phyloP scores from a whole-genome alignment of 1,284 basidiomycete genomes.

The Limonomyces culmigenus region DNA sequence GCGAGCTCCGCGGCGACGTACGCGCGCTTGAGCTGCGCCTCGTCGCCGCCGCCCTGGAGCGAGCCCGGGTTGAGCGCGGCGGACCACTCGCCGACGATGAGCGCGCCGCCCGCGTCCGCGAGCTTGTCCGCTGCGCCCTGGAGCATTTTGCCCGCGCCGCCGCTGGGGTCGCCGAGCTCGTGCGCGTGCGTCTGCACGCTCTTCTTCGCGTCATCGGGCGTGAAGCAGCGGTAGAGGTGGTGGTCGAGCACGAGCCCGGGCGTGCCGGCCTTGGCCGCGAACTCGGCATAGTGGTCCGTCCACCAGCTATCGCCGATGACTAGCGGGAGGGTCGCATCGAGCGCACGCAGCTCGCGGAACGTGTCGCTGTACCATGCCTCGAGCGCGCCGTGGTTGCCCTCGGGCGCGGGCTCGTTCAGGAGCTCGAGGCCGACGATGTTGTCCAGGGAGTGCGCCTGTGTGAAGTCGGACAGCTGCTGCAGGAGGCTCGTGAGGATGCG shows the following conservation, averaged over 20 bases:
- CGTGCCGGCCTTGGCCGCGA: slow-evolving; percentile 18
- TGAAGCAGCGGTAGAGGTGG: slow-evolving; percentile 79
- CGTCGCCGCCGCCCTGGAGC: slow-evolving; percentile 25
- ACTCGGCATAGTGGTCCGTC: slow-evolving; percentile 48
- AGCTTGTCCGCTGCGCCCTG: slow-evolving; percentile 24
- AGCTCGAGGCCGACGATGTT: slow-evolving; percentile 75
- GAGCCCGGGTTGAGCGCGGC: slow-evolving; percentile 61
- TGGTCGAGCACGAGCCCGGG: slow-evolving; percentile 52
- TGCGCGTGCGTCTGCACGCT: slow-evolving; percentile 40
- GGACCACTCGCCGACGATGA: slow-evolving; percentile 79
- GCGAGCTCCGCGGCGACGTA: slow-evolving; percentile 55
- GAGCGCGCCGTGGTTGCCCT: slow-evolving; percentile 28
- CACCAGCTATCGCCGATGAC: slow-evolving; percentile 74
- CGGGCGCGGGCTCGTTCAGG: slow-evolving; percentile 65
- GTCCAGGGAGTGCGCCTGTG: slow-evolving; percentile 22
- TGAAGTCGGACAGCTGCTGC: slow-evolving; percentile 23
- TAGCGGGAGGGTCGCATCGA: slow-evolving; percentile 39
- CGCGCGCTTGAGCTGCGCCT: slow-evolving; percentile 26
- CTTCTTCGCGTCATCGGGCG: slow-evolving; percentile 37
- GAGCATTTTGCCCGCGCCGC: slow-evolving; percentile 22
- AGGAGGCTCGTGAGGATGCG: slow-evolving; percentile 28
- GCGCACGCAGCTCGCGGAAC: slow-evolving; percentile 33
- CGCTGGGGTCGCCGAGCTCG: slow-evolving; percentile 23
- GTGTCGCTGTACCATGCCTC: slow-evolving; percentile 51
- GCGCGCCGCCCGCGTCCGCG: slow-evolving; percentile 31